Evolutionary conservation across 345 rosid species (phyloP).

Genomic region (Pugionium dolabratum): DNA sequence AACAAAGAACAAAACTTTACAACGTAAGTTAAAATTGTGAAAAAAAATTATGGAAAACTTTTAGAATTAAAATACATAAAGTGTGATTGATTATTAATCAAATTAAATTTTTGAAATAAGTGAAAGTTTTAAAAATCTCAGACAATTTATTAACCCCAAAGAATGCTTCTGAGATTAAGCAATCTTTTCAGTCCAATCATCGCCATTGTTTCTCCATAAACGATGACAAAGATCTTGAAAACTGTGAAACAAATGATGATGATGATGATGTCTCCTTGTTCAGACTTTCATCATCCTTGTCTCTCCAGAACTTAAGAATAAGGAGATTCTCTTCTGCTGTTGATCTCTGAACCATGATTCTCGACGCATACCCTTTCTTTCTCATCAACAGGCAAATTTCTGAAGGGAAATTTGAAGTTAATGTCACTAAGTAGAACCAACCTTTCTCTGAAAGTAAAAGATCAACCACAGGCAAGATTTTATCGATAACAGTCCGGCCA

Average conservation of each 20-base stretch:
- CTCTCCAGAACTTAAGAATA: slow-evolving; percentile 69
- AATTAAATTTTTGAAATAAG: no score
- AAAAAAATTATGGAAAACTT: no score
- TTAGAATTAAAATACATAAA: no score
- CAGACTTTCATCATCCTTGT: slow-evolving; percentile 14
- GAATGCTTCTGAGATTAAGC: background rate
- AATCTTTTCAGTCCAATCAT: background rate
- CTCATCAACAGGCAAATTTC: slow-evolving; percentile 74
- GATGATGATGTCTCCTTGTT: slow-evolving; percentile 29
- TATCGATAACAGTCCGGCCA: slow-evolving; percentile 62
- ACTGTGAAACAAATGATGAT: slow-evolving; percentile 22
- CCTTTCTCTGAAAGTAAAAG: slow-evolving; percentile 67
- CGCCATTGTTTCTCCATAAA: slow-evolving; percentile 35
- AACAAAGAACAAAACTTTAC: no score
- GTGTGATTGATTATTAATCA: no score
- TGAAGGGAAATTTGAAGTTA: slow-evolving; percentile 53
- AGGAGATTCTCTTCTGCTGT: slow-evolving; percentile 73
- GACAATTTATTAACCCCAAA: background rate
- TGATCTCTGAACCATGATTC: slow-evolving; percentile 75
- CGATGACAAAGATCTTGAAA: slow-evolving; percentile 30
- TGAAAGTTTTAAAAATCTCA: no score
- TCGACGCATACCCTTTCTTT: slow-evolving; percentile 63
- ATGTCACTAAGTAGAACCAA: slow-evolving; percentile 77
- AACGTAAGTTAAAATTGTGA: no score
- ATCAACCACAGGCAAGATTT: slow-evolving; percentile 62